Conservation (phyloP, 2,329 filamentous ascomycete genomes). For the Chalara sp. region DNA sequence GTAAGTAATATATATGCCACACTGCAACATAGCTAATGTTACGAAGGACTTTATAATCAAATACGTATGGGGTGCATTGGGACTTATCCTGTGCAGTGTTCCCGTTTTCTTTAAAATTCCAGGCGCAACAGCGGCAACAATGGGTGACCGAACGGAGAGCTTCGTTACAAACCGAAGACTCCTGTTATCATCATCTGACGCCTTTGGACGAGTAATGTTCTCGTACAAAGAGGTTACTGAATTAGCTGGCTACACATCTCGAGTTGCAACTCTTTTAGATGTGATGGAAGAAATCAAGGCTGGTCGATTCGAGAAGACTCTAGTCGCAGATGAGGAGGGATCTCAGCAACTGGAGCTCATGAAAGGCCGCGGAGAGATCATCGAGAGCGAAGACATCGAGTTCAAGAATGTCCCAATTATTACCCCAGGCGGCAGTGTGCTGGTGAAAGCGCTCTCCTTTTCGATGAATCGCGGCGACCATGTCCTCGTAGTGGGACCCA, state of each 20-base stretch:
- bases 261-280: constrained; percentile 81
- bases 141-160: constrained; percentile 65
- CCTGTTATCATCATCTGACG: constrained; percentile 87
- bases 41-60: constrained; percentile 86
- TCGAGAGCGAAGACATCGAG: constrained; percentile 76
- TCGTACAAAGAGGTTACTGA: constrained; percentile 97
- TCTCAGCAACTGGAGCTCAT: constrained; percentile 80
- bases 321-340: constrained; percentile 81
- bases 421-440: constrained; percentile 90
- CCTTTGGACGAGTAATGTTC: constrained; percentile 94
- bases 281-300: constrained; percentile 91
- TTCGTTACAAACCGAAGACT: constrained; percentile 94
- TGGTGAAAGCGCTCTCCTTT: constrained; percentile 82
- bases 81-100: constrained; percentile 84
- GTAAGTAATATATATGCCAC: constrained; percentile 8
- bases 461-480: constrained; percentile 81
- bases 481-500: constrained; percentile 85
- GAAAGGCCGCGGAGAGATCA: constrained; percentile 70
- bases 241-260: constrained; percentile 87
- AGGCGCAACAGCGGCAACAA: constrained; percentile 46
- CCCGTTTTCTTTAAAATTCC: constrained; percentile 95
- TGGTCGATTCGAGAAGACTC: constrained; percentile 91
- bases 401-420: constrained; percentile 93
- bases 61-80: constrained; percentile 96
- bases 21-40: background rate